Evolutionary conservation across 169 alveolate species (phyloP).

Genomic region (Plasmodium berghei): DNA sequence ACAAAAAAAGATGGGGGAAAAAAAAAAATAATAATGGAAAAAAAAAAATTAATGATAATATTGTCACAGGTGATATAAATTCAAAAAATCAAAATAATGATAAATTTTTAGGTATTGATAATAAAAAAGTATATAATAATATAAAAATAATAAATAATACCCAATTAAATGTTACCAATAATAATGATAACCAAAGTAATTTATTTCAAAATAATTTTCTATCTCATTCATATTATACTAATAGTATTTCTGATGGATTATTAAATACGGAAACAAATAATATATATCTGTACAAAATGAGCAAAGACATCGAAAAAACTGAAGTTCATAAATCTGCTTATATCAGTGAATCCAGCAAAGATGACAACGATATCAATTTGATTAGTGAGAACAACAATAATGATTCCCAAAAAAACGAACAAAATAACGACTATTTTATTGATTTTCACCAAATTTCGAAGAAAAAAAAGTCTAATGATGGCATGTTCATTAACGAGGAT

Average conservation of each 20-base stretch:
- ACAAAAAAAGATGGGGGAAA: slow-evolving; percentile 37
- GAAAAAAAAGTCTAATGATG: too few relatives aligned
- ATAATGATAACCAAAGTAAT: not conserved
- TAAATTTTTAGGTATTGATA: slow-evolving; percentile 31
- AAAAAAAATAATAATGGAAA: slow-evolving; percentile 35
- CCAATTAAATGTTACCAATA: not conserved
- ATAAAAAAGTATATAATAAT: slow-evolving; percentile 22
- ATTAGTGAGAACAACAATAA: not conserved
- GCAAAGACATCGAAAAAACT: slow-evolving; percentile 4
- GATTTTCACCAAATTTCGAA: too few relatives aligned
- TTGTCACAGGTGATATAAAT: slow-evolving; percentile 18
- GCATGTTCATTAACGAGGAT: too few relatives aligned
- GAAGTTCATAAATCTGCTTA: slow-evolving; percentile 39
- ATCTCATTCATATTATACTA: slow-evolving; percentile 20
- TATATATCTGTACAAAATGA: slow-evolving; percentile 48
- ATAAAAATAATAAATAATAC: not conserved
- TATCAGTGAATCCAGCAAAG: slow-evolving; percentile 8
- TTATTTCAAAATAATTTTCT: not conserved
- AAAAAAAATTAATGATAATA: slow-evolving; percentile 3
- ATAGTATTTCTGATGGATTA: slow-evolving; percentile 30
- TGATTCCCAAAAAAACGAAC: too few relatives aligned
- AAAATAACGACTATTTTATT: too few relatives aligned
- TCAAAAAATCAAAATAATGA: slow-evolving; percentile 28
- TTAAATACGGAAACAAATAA: slow-evolving; percentile 40
- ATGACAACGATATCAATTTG: too few relatives aligned